Conservation (phyloP, 257 asterid species). For the Solanum ossicruentum region DNA sequence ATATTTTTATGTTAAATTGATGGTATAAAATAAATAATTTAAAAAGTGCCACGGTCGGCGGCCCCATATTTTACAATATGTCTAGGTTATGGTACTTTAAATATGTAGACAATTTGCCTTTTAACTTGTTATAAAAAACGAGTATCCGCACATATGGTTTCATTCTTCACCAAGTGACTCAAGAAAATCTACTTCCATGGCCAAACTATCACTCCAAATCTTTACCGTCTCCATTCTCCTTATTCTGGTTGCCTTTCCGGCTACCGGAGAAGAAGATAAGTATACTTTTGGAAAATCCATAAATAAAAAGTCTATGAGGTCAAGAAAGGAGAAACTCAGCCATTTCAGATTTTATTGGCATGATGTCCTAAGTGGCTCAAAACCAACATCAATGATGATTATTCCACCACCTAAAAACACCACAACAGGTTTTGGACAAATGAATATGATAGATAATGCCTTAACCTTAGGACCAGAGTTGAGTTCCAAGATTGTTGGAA, state of each 20-base stretch:
- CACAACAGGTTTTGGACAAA: neutral
- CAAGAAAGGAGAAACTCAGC: neutral
- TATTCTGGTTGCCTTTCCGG: neutral
- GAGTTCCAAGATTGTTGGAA: neutral
- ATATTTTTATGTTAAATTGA: too few species aligned
- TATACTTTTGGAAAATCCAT: neutral
- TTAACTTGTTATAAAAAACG: neutral
- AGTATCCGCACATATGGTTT: neutral
- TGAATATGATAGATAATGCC: slow-evolving; percentile 1
- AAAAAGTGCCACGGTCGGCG: neutral
- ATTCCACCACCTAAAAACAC: neutral
- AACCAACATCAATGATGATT: neutral
- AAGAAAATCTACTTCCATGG: neutral
- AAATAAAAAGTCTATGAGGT: neutral
- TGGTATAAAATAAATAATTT: too few species aligned
- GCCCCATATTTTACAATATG: neutral
- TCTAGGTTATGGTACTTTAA: neutral
- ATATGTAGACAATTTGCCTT: neutral
- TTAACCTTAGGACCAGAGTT: neutral
- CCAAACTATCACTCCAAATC: neutral
- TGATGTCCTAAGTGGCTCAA: neutral
- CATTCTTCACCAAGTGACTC: neutral
- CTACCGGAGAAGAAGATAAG: neutral
- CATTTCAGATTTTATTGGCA: slow-evolving; percentile 3
- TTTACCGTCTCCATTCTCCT: neutral